Evolutionary conservation across 75 land plant species (phyloP), one percentile per base, ranked within the genome.

Genomic region (Pseudotsuga menziesii): DNA sequence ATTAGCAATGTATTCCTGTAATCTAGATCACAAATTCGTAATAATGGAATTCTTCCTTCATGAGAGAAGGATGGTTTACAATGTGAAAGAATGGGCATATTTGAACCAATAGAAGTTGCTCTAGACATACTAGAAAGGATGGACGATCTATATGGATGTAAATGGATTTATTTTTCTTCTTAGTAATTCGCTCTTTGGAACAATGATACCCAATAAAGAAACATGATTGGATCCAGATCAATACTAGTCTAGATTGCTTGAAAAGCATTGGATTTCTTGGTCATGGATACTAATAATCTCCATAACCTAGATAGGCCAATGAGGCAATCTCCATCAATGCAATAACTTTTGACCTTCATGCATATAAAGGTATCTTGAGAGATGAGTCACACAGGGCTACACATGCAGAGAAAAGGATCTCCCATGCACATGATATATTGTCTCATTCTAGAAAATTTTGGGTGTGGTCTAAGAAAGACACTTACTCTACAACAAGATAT

Each of bases 311-410:
- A 12, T 3, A 4, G 48, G 19, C 11, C 32, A 20, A 56, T 88
- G 15, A 94, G 98, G 4, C 92, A 56, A 75, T 91, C 9, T 73
- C 76, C 55, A 72, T 90, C 5, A 57, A 1, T 95, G 98, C 79
- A 60, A 76, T 56, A 90, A 91, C 9, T 95, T 89, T 77, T 92
- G 96, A 54, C 92, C 97, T 5, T 91, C 97, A 15, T 83, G 82
- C 8, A 79, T 78, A 75, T 63, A 4, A 11, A 36, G 22, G 6
- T 89, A 91, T 57, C 98, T 97, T 2, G 60, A 39, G 5, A 73
- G 61, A 3, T 96, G 98, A 2, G 92, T 95, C 32, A 95, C 92
- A 4, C 97, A 93, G 79, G 98, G 98, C 39, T 95, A 95, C 84
- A 90, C 85, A 2, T 95, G 98, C 57, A 76, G 96, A 54, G 22